phyloP scores from a whole-genome alignment of 1,284 basidiomycete genomes.

The Hymenochaete sp. region DNA sequence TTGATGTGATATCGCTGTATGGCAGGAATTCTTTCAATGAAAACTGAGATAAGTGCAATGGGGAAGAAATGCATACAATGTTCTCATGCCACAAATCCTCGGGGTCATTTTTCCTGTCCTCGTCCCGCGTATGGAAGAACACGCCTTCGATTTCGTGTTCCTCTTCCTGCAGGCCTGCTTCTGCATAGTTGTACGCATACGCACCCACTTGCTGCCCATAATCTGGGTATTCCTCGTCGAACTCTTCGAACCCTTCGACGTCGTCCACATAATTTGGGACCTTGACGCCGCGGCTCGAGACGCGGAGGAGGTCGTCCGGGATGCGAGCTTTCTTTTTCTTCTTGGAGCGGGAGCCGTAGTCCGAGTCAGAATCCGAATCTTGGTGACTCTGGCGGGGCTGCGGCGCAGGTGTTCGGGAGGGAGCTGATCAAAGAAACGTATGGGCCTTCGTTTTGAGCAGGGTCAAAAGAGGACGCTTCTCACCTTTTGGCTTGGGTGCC shows the following conservation, averaged over 20 bases:
- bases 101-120: conserved; percentile 64
- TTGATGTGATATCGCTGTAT: conserved; percentile 88
- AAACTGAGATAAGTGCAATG: conserved; percentile 17
- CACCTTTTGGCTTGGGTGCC: conserved; percentile 56
- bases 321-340: conserved; percentile 70
- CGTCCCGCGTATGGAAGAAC: conserved; percentile 73
- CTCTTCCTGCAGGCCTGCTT: conserved; percentile 43
- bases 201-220: conserved; percentile 40
- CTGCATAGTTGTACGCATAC: conserved; percentile 40
- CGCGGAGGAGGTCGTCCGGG: conserved; percentile 61
- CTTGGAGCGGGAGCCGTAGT: conserved; percentile 79
- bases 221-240: conserved; percentile 66
- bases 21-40: conserved; percentile 1
- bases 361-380: conserved; percentile 74
- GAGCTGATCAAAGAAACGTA: conserved; percentile 16
- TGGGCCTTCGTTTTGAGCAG: neutral
- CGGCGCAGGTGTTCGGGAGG: conserved; percentile 30
- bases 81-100: conserved; percentile 81
- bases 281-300: conserved; percentile 73
- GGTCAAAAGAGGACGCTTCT: conserved; percentile 21
- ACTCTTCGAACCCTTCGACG: conserved; percentile 72
- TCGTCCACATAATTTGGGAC: conserved; percentile 83
- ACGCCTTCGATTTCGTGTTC: conserved; percentile 89
- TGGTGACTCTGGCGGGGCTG: conserved; percentile 40
- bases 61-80: conserved; percentile 49